These are phyloP conservation scores for Aspergillus sp. DNA, from an alignment of 2,329 filamentous ascomycete genomes.

Conservation along the genomic window DNA sequence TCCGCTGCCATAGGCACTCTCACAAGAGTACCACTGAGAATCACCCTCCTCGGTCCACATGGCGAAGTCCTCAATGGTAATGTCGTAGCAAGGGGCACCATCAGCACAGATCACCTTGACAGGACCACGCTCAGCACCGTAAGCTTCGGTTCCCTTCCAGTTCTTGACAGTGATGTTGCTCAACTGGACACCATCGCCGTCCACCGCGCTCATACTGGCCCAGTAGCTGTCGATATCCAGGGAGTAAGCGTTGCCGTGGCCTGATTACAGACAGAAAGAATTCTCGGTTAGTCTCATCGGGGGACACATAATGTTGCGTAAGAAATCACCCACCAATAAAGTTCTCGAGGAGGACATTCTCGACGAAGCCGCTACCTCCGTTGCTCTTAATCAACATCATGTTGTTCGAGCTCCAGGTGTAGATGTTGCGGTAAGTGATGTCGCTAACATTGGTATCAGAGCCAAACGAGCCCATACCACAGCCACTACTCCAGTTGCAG, in stretches of 20 bases:
- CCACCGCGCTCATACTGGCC: constrained; percentile 44
- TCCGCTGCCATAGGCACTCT: constrained; percentile 53
- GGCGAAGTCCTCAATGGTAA: constrained; percentile 54
- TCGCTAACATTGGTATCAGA: constrained; percentile 53
- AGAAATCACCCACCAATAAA: constrained; percentile 47
- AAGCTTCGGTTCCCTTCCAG: constrained; percentile 56
- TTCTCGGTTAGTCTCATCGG: constrained; percentile 29
- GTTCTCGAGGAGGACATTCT: constrained; percentile 55
- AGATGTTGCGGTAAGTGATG: constrained; percentile 59
- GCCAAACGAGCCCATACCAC: constrained; percentile 59
- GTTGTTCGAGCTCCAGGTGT: constrained; percentile 61
- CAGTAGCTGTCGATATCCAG: constrained; percentile 60
- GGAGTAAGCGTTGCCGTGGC: constrained; percentile 61
- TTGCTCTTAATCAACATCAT: constrained; percentile 66
- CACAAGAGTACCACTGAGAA: constrained; percentile 46
- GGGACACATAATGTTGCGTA: neutral
- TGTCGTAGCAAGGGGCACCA: constrained; percentile 54
- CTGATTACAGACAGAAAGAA: constrained; percentile 25
- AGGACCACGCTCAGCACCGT: constrained; percentile 55
- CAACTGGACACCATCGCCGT: constrained; percentile 56
- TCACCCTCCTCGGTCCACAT: constrained; percentile 47
- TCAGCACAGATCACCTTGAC: constrained; percentile 57
- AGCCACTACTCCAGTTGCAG: constrained; percentile 63
- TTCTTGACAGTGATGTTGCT: constrained; percentile 56
- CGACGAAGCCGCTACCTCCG: constrained; percentile 57